phyloP scores from a whole-genome alignment of 2,329 filamentous ascomycete species.

The Stagonosporopsis rhizophila region DNA sequence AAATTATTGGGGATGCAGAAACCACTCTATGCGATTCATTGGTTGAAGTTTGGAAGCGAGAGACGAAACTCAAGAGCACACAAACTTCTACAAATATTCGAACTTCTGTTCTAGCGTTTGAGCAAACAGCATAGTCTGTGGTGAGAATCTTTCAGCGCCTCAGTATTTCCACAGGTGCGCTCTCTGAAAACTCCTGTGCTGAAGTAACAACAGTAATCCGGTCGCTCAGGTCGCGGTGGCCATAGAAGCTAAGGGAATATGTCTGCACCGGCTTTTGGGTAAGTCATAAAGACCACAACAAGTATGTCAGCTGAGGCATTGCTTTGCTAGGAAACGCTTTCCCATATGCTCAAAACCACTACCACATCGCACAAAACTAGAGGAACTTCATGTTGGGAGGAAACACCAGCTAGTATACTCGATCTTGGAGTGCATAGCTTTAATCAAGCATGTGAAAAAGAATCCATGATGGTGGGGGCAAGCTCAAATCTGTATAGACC shows the following conservation, averaged over 20 bases:
- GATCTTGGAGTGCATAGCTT: background rate
- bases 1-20: background rate
- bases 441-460: background rate
- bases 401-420: background rate
- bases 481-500: conserved; percentile 22
- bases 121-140: no score
- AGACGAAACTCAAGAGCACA: background rate
- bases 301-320: background rate
- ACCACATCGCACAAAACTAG: background rate
- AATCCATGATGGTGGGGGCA: background rate
- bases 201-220: background rate
- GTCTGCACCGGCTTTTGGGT: no score
- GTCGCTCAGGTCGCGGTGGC: background rate
- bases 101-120: background rate
- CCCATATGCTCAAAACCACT: background rate
- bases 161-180: background rate
- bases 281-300: background rate
- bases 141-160: background rate
- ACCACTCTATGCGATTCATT: background rate
- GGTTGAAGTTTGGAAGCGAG: background rate
- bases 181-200: background rate
- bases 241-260: background rate
- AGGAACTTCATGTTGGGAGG: background rate
- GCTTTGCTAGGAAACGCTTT: background rate
- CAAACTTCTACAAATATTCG: background rate